Evolutionary conservation across 1,284 basidiomycete species (phyloP).

Genomic region (Ustilago bromivora): DNA sequence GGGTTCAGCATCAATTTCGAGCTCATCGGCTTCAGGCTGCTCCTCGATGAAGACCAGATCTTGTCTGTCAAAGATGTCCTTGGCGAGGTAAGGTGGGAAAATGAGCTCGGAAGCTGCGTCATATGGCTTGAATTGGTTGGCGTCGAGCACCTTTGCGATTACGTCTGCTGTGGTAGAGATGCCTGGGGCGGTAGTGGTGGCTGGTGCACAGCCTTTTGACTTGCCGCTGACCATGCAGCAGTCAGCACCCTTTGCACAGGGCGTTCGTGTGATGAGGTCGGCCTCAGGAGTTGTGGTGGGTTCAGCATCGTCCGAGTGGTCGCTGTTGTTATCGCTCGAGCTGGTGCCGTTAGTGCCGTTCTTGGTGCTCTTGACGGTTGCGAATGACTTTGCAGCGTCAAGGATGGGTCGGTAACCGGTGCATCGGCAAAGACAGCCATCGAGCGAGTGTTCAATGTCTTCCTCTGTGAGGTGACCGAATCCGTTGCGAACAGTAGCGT

Average conservation of each 20-base stretch:
- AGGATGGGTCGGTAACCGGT: slow-evolving; percentile 62
- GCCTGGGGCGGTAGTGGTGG: slow-evolving; percentile 10
- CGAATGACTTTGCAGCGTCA: slow-evolving; percentile 63
- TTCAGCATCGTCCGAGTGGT: slow-evolving; percentile 42
- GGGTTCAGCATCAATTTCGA: slow-evolving; percentile 23
- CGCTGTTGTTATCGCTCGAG: slow-evolving; percentile 28
- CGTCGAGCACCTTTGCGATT: slow-evolving; percentile 42
- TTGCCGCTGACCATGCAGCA: slow-evolving; percentile 57
- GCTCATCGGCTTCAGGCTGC: slow-evolving; percentile 31
- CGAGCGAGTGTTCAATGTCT: slow-evolving; percentile 68
- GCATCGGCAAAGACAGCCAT: slow-evolving; percentile 70
- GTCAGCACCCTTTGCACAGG: slow-evolving; percentile 55
- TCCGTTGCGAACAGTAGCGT: slow-evolving; percentile 68
- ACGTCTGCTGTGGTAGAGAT: slow-evolving; percentile 45
- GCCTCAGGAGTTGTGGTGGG: slow-evolving; percentile 47
- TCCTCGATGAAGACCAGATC: slow-evolving; percentile 60
- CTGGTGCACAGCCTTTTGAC: slow-evolving; percentile 33
- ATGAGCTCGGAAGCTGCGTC: slow-evolving; percentile 68
- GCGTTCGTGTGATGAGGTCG: slow-evolving; percentile 43
- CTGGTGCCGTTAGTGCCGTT: slow-evolving; percentile 6
- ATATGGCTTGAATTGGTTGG: slow-evolving; percentile 60
- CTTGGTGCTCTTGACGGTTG: slow-evolving; percentile 46
- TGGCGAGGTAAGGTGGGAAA: slow-evolving; percentile 67
- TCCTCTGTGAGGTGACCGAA: slow-evolving; percentile 62
- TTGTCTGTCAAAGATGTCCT: slow-evolving; percentile 55